Base-by-base conservation (phyloP, 2,329 filamentous ascomycete species). In the Metarhizium robertsii region DNA sequence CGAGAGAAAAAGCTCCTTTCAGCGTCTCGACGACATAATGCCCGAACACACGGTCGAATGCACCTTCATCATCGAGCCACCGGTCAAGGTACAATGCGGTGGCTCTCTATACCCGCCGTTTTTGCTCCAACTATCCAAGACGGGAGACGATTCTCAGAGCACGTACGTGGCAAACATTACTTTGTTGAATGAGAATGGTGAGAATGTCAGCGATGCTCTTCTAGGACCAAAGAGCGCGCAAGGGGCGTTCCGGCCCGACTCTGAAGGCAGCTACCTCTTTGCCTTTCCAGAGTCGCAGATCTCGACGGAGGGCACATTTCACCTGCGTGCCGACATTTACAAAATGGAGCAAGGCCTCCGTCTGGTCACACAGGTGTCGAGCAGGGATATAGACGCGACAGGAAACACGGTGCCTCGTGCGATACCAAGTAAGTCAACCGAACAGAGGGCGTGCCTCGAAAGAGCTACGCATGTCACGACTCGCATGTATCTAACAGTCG, bases 31-130 rank as follows among this genome's bases (percentile, higher is more conserved):
- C 48, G 57, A 36, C n/a, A 61, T 62, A 58, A 25, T 25, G 25
- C 25, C 25, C 3, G 25, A 34, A 34, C 6, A 34, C 32, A 34
- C 32, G 32, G 6, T 54, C 32, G 36, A 49, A 32, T 54, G 54
- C 38, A 47, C 38, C 7, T 59, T 70, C 47, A 59, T 51, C 40
- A 54, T 67, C 40, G 63, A 66, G 25, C 66, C 66, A 7, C 64
- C 66, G 3, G 48, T 57, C 6, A 53, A 57, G 32, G 57, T 53
- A 10, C 58, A 61, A 43, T 50, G 57, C 8, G 59, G 54, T 10
- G 48, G 59, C 18, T 40, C 30, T 7, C 32, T 71, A 4, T 48
- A 61, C 45, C 67, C 65, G 4, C 58, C 64, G 16, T 20, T 67
- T 13, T 42, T 66, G 18, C 63, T 49, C 10, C 16, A 45, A 16